phyloP scores from a whole-genome alignment of 169 alveolate genomes.

The Plasmodium gallinaceum region DNA sequence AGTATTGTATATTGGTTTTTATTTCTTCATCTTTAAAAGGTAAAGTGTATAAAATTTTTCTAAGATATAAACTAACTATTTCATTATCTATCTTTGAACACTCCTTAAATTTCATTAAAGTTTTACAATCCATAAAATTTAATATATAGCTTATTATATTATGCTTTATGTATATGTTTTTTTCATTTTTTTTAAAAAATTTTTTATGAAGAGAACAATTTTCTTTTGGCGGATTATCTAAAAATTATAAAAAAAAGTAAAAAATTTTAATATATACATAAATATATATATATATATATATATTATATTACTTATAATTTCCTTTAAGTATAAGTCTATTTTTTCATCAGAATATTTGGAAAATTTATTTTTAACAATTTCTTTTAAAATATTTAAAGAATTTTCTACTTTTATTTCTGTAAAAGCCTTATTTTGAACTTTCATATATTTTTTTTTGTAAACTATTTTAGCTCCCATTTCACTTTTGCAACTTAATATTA shows the following conservation, averaged over 20 bases:
- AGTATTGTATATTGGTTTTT: slow-evolving; percentile 80
- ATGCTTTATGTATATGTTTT: slow-evolving; percentile 50
- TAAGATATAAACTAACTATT: slow-evolving; percentile 79
- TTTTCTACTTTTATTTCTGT: slow-evolving; percentile 31
- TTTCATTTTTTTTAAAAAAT: slow-evolving; percentile 31
- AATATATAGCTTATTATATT: slow-evolving; percentile 63
- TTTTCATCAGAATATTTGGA: slow-evolving; percentile 37
- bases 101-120: slow-evolving; percentile 75
- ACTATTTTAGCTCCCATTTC: slow-evolving; percentile 5
- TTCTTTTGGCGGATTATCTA: slow-evolving; percentile 66
- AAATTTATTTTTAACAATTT: slow-evolving; percentile 45
- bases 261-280: neutral
- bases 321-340: slow-evolving; percentile 57
- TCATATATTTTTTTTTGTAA: slow-evolving; percentile 14
- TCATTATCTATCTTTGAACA: slow-evolving; percentile 71
- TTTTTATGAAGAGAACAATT: slow-evolving; percentile 56
- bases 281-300: slow-evolving; percentile 1
- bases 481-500: slow-evolving; percentile 19
- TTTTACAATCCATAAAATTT: slow-evolving; percentile 59
- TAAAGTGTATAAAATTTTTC: slow-evolving; percentile 79
- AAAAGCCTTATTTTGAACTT: neutral
- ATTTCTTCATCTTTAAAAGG: slow-evolving; percentile 79
- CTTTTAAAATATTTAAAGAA: slow-evolving; percentile 26
- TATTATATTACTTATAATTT: slow-evolving; percentile 32
- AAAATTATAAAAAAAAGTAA: neutral